phyloP scores from a whole-genome alignment of 192 early-diverging fungal species.

The Thamnidium elegans region DNA sequence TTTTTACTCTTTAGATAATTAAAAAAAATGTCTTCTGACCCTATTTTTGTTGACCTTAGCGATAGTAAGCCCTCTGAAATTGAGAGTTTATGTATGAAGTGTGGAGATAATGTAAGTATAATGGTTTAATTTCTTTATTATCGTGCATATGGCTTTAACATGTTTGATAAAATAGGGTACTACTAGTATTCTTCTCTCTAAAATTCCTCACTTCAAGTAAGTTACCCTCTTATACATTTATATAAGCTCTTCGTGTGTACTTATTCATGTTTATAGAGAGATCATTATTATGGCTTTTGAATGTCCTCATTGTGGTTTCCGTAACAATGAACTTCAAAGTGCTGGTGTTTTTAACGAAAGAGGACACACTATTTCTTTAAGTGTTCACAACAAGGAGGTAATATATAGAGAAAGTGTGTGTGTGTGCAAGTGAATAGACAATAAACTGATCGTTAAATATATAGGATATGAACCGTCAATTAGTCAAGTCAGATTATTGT shows the following conservation, averaged over 20 bases:
- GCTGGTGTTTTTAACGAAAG: slow-evolving; percentile 80
- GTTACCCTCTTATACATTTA: slow-evolving; percentile 26
- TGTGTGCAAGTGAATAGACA: too few species aligned
- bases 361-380: slow-evolving; percentile 67
- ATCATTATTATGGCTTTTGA: slow-evolving; percentile 81
- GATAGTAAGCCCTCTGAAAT: slow-evolving; percentile 75
- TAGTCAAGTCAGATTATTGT: slow-evolving; percentile 85
- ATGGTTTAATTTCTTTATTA: background rate
- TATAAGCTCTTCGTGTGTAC: background rate
- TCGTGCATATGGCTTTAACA: background rate
- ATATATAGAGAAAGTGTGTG: too few species aligned
- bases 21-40: slow-evolving; percentile 21
- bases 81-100: slow-evolving; percentile 89
- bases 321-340: slow-evolving; percentile 89
- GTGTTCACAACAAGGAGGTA: slow-evolving; percentile 57
- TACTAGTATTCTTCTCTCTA: slow-evolving; percentile 83
- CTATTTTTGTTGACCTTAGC: slow-evolving; percentile 69
- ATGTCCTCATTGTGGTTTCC: slow-evolving; percentile 84
- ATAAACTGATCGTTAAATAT: too few species aligned
- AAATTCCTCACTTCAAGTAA: slow-evolving; percentile 92
- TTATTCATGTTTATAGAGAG: slow-evolving; percentile 20
- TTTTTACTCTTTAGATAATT: too few species aligned
- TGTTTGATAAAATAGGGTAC: slow-evolving; percentile 54
- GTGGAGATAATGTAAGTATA: slow-evolving; percentile 67
- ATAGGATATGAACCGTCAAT: slow-evolving; percentile 82